phyloP scores from a whole-genome alignment of 2,329 filamentous ascomycete species.

The Pezicula neosporulosa region DNA sequence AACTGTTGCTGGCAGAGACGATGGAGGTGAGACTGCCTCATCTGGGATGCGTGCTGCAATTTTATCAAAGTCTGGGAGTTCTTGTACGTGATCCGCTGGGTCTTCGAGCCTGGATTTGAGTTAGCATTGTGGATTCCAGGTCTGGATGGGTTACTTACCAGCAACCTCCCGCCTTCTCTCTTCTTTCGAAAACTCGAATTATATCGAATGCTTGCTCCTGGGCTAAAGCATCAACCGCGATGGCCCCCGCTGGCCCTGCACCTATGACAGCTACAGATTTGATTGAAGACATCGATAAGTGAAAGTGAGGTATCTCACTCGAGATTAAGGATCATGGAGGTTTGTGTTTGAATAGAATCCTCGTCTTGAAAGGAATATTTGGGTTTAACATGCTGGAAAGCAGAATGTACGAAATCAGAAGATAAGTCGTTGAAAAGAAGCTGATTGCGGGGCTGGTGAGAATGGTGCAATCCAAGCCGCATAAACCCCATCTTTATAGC shows the following conservation, averaged over 20 bases:
- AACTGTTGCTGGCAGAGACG: slow-evolving; percentile 41
- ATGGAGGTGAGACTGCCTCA: slow-evolving; percentile 42
- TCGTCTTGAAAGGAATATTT: too few relatives aligned
- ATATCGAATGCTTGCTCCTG: slow-evolving; percentile 55
- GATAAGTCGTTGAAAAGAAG: too few relatives aligned
- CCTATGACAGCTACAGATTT: slow-evolving; percentile 56
- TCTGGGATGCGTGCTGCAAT: slow-evolving; percentile 49
- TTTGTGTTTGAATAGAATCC: too few relatives aligned
- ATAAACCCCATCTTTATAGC: too few relatives aligned
- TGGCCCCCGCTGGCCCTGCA: slow-evolving; percentile 56
- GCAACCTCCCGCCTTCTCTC: slow-evolving; percentile 55
- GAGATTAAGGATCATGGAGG: too few relatives aligned
- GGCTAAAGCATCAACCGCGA: slow-evolving; percentile 55
- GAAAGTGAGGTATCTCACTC: too few relatives aligned
- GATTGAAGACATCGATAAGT: slow-evolving; percentile 16
- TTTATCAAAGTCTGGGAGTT: slow-evolving; percentile 39
- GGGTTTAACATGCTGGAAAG: too few relatives aligned
- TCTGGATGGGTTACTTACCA: slow-evolving; percentile 42
- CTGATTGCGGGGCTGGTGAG: too few relatives aligned
- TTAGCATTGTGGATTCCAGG: background rate
- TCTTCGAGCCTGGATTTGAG: slow-evolving; percentile 35
- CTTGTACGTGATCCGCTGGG: slow-evolving; percentile 31
- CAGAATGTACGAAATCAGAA: too few relatives aligned
- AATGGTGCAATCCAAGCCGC: too few relatives aligned
- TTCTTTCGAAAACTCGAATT: slow-evolving; percentile 59